Base-by-base conservation (phyloP, 2,329 filamentous ascomycete species). In the Colletotrichum paranaense region DNA sequence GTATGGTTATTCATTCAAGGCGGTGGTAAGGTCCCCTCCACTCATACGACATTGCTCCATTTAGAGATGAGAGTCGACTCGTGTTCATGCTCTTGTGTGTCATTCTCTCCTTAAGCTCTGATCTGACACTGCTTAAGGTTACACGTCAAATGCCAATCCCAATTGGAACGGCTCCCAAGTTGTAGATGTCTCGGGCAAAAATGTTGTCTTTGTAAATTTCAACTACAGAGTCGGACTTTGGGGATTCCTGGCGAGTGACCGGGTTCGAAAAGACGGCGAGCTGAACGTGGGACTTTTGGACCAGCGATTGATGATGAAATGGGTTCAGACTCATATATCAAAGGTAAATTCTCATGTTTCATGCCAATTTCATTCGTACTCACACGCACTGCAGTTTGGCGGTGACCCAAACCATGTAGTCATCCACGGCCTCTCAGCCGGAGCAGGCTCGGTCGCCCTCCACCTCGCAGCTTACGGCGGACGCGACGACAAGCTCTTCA, bases 271-370 rank as follows among this genome's bases (percentile, higher is more conserved):
- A 5, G 82, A 90, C 75, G 91, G 91, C 0, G 85, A 87, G 62
- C 83, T 92, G 9, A 93, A 94, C 77, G 89, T 83, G 2, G 92
- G 92, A 0, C 79, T 93, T 8, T 83, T 92, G 3, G 92, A 94
- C 76, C 91, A 93, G 80, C 84, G 90, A 22, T 85, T 88, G 30
- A 83, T 88, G 2, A 79, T 94, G 58, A 78, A 88, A 62, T 93
- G 92, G 92, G 86, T 92, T 0, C 85, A 90, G 76, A 81, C 86
- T 46, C 83, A 93, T 72, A 92, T 93, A 55, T 78, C 80, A 35
- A 79, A 86, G 78, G 85, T 86, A 78, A 7, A 73, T 16, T n/a
- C 12, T 26, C 38, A 26, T 7, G 12, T 19, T 6, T 62, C 26
- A 62, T 28, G 24, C 22, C 12, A 52, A 30, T 14, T 32, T 24